Percentiles rank a stretch among this genome's conserved stretches.
phyloP scores from a whole-genome alignment of 2,329 filamentous ascomycete genomes.

The Talaromyces sp. region DNA sequence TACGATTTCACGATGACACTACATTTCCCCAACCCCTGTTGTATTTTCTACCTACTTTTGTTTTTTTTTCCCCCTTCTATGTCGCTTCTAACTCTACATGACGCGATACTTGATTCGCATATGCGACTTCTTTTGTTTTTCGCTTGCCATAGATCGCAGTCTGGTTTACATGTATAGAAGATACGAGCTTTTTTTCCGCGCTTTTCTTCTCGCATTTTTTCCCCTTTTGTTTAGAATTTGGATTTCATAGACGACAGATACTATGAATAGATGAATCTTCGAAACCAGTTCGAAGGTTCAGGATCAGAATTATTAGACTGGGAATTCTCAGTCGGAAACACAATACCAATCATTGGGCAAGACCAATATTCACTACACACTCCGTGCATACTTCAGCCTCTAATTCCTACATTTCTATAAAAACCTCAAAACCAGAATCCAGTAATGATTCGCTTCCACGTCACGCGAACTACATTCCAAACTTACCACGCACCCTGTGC shows the following conservation, averaged over 20 bases:
- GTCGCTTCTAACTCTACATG: background rate
- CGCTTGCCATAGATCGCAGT: background rate
- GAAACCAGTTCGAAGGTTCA: too few species aligned
- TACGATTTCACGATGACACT: conserved; percentile 4
- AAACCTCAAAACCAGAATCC: background rate
- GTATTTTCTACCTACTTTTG: background rate
- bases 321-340: too few species aligned
- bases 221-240: background rate
- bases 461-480: background rate
- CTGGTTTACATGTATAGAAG: conserved; percentile 1
- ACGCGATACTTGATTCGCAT: background rate
- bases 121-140: background rate
- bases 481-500: background rate
- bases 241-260: background rate
- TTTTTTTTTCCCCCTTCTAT: background rate
- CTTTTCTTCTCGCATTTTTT: background rate
- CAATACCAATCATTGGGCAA: too few species aligned
- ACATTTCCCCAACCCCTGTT: background rate
- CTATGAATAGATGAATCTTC: too few species aligned
- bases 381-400: too few species aligned
- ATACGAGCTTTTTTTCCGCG: background rate
- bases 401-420: too few species aligned
- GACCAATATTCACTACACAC: too few species aligned
- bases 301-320: too few species aligned
- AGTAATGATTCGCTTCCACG: too few species aligned